These are phyloP conservation scores for Backusella tarrabulga DNA, from an alignment of 192 early-diverging fungal species.

Conservation along the genomic window DNA sequence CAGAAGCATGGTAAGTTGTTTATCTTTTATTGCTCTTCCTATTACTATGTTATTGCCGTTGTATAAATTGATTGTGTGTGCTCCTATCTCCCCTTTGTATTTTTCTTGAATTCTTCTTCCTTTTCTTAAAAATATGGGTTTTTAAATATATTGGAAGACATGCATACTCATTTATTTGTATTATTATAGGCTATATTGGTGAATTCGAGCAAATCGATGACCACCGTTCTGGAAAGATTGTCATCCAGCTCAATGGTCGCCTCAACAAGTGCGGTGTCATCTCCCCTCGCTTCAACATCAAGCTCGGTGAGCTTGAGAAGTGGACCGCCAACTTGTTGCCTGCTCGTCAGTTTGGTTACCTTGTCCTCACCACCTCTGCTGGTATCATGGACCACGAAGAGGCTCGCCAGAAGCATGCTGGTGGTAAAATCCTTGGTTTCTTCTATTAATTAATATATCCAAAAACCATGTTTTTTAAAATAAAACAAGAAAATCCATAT, in stretches of 20 bases:
- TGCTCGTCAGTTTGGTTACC: constrained; percentile 97
- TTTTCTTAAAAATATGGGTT: background rate
- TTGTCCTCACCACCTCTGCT: constrained; percentile 87
- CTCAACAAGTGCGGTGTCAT: constrained; percentile 99
- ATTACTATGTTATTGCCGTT: background rate
- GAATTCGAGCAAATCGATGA: constrained; percentile 99
- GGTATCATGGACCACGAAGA: constrained; percentile 99
- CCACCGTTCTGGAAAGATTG: constrained; percentile 96
- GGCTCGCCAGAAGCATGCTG: constrained; percentile 94
- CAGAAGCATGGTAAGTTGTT: constrained; percentile 86
- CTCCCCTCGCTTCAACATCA: constrained; percentile 98
- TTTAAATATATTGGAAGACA: background rate
- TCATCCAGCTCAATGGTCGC: constrained; percentile 97
- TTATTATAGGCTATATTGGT: constrained; percentile 86
- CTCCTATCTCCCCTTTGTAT: background rate
- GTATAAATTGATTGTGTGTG: constrained; percentile 10
- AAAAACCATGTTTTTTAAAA: background rate
- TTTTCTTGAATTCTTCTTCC: background rate
- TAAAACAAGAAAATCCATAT: too few species aligned
- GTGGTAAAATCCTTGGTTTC: constrained; percentile 97
- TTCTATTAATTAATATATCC: constrained; percentile 65
- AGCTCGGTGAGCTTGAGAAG: constrained; percentile 92
- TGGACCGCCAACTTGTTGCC: constrained; percentile 97
- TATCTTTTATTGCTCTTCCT: background rate
- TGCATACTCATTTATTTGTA: background rate